Evolutionary conservation across 2,329 filamentous ascomycete species (phyloP), one percentile per base, ranked within the genome.

Genomic region (Fusarium fujikuroi): DNA sequence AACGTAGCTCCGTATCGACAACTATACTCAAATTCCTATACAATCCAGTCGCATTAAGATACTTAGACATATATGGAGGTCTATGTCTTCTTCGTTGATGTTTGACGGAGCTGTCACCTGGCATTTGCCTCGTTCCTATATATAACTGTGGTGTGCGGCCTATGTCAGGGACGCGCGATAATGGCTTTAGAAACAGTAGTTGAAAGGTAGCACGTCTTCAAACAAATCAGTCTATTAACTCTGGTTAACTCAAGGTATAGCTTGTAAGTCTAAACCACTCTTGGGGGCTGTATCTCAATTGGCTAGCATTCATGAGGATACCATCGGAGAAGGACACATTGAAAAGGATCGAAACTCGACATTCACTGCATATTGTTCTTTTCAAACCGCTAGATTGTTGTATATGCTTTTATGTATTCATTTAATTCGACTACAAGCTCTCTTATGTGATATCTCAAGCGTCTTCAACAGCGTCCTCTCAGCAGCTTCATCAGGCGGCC

Each of bases 171-270:
- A 19, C n/a, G 21, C 16, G 11, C 8, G 14, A n/a, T 9, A 23
- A 23, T 50, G 28, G 8, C 11, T 12, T 10, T 8, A 15, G 10
- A n/a, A 7, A 34, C 11, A 19, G 19, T 19, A 23, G 2, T 10
- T 34, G 5, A 15, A 15, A 23, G 21, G n/a, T 19, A 10, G 11
- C 5, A 19, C 11, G 15, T 34, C 30, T 6, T 19, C n/a, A 12
- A 21, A 9, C 18, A 52, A 52, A 16, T 10, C 7, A 8, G 36
- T 7, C 19, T n/a, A 52, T 3, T 8, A 19, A 10, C 30, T 23
- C 16, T 3, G 5, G 30, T 19, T 25, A 10, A 19, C 12, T 23
- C 0, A 36, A 25, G 12, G 5, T 2, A 25, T 36, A 8, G 4
- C 1, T 21, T 52, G 18, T 23, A 34, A 9, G 30, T 15, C 16